phyloP scores from a whole-genome alignment of 2,329 filamentous ascomycete genomes.

The Pyrenochaeta sp. region DNA sequence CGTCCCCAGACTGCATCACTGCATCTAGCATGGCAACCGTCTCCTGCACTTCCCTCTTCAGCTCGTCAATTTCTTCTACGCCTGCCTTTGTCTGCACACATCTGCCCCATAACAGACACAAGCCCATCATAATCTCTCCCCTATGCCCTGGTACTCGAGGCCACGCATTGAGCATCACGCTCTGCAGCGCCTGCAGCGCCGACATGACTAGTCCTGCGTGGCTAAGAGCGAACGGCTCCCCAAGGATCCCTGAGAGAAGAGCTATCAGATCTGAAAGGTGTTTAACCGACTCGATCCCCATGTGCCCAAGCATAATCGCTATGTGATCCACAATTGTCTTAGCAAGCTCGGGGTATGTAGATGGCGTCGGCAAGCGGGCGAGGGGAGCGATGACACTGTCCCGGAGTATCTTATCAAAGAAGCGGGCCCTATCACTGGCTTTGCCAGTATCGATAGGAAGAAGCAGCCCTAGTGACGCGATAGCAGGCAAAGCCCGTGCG shows the following conservation, averaged over 20 bases:
- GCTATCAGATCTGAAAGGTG: slow-evolving; percentile 76
- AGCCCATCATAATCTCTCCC: slow-evolving; percentile 69
- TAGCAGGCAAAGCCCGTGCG: slow-evolving; percentile 69
- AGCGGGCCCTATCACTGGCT: slow-evolving; percentile 19
- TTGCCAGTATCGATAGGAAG: slow-evolving; percentile 14
- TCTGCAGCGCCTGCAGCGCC: slow-evolving; percentile 63
- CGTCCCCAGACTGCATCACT: slow-evolving; percentile 27
- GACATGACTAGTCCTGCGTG: slow-evolving; percentile 63
- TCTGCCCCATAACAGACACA: slow-evolving; percentile 54
- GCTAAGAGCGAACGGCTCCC: slow-evolving; percentile 71
- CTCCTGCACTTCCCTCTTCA: slow-evolving; percentile 31
- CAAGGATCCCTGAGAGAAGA: slow-evolving; percentile 70
- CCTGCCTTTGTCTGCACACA: slow-evolving; percentile 31
- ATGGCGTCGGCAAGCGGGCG: slow-evolving; percentile 60
- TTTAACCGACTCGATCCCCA: slow-evolving; percentile 71
- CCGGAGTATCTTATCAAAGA: slow-evolving; percentile 57
- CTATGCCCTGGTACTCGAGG: slow-evolving; percentile 71
- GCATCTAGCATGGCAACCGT: slow-evolving; percentile 37
- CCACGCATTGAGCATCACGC: slow-evolving; percentile 71
- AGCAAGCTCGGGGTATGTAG: slow-evolving; percentile 65
- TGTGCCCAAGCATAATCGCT: slow-evolving; percentile 58
- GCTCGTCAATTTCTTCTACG: slow-evolving; percentile 19
- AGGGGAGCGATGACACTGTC: slow-evolving; percentile 56
- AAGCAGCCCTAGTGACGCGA: slow-evolving; percentile 63
- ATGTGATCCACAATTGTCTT: slow-evolving; percentile 64